A percentile compares a stretch with the other conserved stretches of the same genome.
Evolutionary conservation across 2,329 filamentous ascomycete species (phyloP).

Genomic region (Trichoderma pleuroti): DNA sequence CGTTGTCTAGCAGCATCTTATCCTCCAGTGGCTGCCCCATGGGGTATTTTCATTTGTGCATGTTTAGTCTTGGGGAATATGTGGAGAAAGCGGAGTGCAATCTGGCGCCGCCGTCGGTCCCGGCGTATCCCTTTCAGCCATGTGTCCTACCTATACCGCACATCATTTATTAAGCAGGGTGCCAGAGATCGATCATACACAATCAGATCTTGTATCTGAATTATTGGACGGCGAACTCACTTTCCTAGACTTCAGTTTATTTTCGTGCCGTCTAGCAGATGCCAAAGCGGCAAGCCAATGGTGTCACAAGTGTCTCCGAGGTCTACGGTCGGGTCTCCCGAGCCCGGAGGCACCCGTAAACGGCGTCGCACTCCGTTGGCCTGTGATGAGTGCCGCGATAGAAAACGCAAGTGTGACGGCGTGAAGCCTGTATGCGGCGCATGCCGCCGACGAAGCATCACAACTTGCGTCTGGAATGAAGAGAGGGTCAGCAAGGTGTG

Average conservation of each 20-base stretch:
- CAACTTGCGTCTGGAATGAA: background rate
- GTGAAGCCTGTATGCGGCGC: background rate
- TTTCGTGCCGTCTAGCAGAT: background rate
- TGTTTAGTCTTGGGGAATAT: background rate
- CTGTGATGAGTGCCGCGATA: background rate
- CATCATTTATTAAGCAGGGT: background rate
- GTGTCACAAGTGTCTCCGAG: background rate
- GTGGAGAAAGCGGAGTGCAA: background rate
- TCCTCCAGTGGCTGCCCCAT: background rate
- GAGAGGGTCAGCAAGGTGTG: background rate
- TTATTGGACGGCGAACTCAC: background rate
- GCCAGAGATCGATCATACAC: background rate
- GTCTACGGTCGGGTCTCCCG: background rate
- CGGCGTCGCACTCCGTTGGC: background rate
- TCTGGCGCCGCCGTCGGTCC: background rate
- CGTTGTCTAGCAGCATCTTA: too few relatives aligned
- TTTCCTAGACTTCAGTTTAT: background rate
- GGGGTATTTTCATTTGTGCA: background rate
- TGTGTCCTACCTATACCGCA: background rate
- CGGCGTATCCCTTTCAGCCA: too few relatives aligned
- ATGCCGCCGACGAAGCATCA: background rate
- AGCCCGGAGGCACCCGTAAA: background rate
- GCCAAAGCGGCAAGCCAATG: background rate
- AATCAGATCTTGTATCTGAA: background rate
- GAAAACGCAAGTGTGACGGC: background rate